These are phyloP conservation scores for Penicillium brevicompactum DNA, from an alignment of 2,329 filamentous ascomycete species.

Conservation along the genomic window DNA sequence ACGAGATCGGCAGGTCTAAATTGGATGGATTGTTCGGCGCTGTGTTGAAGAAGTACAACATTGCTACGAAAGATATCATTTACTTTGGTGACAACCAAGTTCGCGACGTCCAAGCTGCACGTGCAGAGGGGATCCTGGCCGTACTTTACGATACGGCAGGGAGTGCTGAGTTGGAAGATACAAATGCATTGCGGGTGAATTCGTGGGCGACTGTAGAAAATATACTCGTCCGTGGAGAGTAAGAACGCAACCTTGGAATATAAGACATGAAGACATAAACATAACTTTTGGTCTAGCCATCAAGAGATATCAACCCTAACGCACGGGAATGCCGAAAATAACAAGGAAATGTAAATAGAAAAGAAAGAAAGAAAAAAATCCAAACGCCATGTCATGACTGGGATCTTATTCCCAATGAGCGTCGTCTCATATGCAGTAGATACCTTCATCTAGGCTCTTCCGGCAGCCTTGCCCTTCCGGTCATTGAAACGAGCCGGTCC, in stretches of 20 bases:
- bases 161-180: not conserved
- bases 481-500: constrained; percentile 69
- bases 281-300: constrained; percentile 24
- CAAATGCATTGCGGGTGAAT: constrained; percentile 7
- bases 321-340: constrained; percentile 19
- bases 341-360: constrained; percentile 13
- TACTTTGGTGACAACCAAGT: constrained; percentile 32
- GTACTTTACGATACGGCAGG: constrained; percentile 25
- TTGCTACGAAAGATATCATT: constrained; percentile 23
- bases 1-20: constrained; percentile 34
- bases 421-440: constrained; percentile 25
- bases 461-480: constrained; percentile 25
- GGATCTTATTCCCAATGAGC: constrained; percentile 19
- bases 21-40: constrained; percentile 32
- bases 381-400: constrained; percentile 28
- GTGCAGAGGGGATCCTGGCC: constrained; percentile 24
- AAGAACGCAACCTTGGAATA: not conserved
- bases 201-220: constrained; percentile 12
- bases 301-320: constrained; percentile 16
- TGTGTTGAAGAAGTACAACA: constrained; percentile 25
- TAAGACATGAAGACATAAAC: constrained; percentile 7
- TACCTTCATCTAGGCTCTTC: constrained; percentile 31
- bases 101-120: constrained; percentile 31
- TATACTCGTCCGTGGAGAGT: constrained; percentile 12
- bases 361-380: constrained; percentile 3